A percentile compares a stretch with the other conserved stretches of the same genome.
These are phyloP conservation scores for Firmiana major DNA, from an alignment of 345 rosid species.

Conservation along the genomic window DNA sequence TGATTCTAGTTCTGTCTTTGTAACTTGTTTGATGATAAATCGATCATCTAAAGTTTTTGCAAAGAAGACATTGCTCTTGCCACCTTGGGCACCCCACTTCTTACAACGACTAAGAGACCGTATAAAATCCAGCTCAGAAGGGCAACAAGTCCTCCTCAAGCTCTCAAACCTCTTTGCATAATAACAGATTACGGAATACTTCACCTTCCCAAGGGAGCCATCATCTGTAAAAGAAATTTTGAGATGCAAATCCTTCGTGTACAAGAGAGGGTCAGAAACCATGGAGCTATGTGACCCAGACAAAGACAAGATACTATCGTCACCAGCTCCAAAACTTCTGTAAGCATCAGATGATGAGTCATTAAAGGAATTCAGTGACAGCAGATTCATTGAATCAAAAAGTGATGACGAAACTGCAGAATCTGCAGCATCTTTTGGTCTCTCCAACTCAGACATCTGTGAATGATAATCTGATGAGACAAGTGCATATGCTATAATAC, in stretches of 20 bases:
- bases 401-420: slow-evolving; percentile 40
- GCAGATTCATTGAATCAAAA: slow-evolving; percentile 53
- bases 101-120: slow-evolving; percentile 94
- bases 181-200: slow-evolving; percentile 76
- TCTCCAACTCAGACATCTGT: slow-evolving; percentile 63
- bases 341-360: slow-evolving; percentile 47
- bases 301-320: slow-evolving; percentile 41
- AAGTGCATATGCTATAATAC: slow-evolving; percentile 83
- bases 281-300: slow-evolving; percentile 36
- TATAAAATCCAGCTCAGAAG: slow-evolving; percentile 76
- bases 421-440: slow-evolving; percentile 46
- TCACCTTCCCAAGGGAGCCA: slow-evolving; percentile 69
- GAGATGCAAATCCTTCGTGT: slow-evolving; percentile 65
- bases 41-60: slow-evolving; percentile 97
- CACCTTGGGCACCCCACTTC: slow-evolving; percentile 99
- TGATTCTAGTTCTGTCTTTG: slow-evolving; percentile 94
- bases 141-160: slow-evolving; percentile 80
- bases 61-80: slow-evolving; percentile 97
- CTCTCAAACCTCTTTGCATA: slow-evolving; percentile 84
- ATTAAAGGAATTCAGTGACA: slow-evolving; percentile 47
- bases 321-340: slow-evolving; percentile 44
- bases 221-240: slow-evolving; percentile 72
- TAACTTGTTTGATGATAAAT: slow-evolving; percentile 90
- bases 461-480: slow-evolving; percentile 59
- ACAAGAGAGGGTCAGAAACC: slow-evolving; percentile 52